These are phyloP conservation scores for Cyanodermella asteris DNA, from an alignment of 2,329 filamentous ascomycete species.

Conservation along the genomic window DNA sequence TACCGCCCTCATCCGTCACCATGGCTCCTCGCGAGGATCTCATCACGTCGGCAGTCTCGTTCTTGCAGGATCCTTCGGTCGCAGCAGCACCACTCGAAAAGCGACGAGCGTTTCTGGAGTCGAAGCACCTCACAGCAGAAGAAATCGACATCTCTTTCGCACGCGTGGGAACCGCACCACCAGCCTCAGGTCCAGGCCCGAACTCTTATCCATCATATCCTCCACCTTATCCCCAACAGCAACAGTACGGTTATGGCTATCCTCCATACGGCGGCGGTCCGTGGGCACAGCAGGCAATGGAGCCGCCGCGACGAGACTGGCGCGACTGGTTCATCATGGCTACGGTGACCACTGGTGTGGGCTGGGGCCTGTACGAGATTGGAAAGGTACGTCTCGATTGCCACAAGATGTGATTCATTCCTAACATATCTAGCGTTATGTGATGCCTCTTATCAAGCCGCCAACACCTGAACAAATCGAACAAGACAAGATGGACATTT, in stretches of 20 bases:
- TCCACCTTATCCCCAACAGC: conserved; percentile 24
- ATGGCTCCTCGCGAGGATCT: conserved; percentile 52
- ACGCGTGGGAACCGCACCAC: conserved; percentile 36
- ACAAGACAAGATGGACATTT: conserved; percentile 79
- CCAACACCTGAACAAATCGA: conserved; percentile 86
- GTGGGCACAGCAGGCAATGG: conserved; percentile 28
- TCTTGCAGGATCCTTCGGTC: conserved; percentile 73
- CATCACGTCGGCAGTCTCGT: conserved; percentile 54
- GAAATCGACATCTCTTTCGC: conserved; percentile 74
- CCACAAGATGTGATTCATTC: neutral
- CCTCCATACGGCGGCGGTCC: conserved; percentile 31
- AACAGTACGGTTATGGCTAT: conserved; percentile 24
- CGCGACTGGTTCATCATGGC: conserved; percentile 99
- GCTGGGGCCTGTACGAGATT: conserved; percentile 72
- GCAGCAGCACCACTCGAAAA: conserved; percentile 79
- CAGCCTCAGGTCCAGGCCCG: conserved; percentile 27
- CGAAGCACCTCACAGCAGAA: conserved; percentile 91
- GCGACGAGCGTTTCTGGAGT: conserved; percentile 75
- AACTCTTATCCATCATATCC: conserved; percentile 15
- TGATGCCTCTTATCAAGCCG: conserved; percentile 74
- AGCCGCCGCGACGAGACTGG: conserved; percentile 68
- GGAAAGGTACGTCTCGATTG: conserved; percentile 41
- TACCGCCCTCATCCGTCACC: neutral
- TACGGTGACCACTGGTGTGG: conserved; percentile 71
- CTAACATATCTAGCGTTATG: conserved; percentile 46